These are phyloP conservation scores for Ophiostoma tasmaniense DNA, from an alignment of 2,329 filamentous ascomycete species.

Conservation along the genomic window DNA sequence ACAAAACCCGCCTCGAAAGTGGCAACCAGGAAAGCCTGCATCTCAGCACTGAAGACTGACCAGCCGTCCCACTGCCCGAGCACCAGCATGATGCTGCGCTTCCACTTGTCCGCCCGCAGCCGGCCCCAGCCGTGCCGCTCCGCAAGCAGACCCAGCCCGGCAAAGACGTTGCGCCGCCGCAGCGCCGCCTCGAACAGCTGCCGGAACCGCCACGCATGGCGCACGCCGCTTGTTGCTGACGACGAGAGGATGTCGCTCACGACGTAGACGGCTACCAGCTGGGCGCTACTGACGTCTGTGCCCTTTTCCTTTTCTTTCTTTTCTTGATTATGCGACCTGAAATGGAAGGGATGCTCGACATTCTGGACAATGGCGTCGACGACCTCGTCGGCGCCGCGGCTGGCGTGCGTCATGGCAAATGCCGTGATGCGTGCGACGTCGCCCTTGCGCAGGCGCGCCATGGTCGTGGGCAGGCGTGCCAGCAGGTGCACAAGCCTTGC, in stretches of 20 bases:
- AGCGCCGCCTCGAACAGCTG: slow-evolving; percentile 70
- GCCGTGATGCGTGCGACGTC: slow-evolving; percentile 79
- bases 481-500: slow-evolving; percentile 77
- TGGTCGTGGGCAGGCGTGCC: slow-evolving; percentile 68
- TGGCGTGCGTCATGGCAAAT: slow-evolving; percentile 83
- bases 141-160: slow-evolving; percentile 64
- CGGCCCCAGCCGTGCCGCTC: slow-evolving; percentile 70
- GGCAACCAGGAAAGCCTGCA: slow-evolving; percentile 60
- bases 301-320: slow-evolving; percentile 29
- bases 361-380: slow-evolving; percentile 84
- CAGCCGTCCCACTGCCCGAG: slow-evolving; percentile 63
- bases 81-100: slow-evolving; percentile 61
- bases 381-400: slow-evolving; percentile 77
- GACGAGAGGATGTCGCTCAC: slow-evolving; percentile 70
- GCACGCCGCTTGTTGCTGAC: slow-evolving; percentile 64
- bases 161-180: slow-evolving; percentile 60
- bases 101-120: slow-evolving; percentile 76
- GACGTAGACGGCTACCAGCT: slow-evolving; percentile 73
- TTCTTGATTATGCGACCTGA: slow-evolving; percentile 34
- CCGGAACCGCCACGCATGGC: slow-evolving; percentile 80
- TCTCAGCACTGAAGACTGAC: slow-evolving; percentile 65
- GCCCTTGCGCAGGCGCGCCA: slow-evolving; percentile 67
- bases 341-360: slow-evolving; percentile 65
- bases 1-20: slow-evolving; percentile 63
- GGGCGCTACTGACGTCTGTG: slow-evolving; percentile 60